These are phyloP conservation scores for Vigna radiata DNA, from an alignment of 306 rosid genomes.

Conservation along the genomic window DNA sequence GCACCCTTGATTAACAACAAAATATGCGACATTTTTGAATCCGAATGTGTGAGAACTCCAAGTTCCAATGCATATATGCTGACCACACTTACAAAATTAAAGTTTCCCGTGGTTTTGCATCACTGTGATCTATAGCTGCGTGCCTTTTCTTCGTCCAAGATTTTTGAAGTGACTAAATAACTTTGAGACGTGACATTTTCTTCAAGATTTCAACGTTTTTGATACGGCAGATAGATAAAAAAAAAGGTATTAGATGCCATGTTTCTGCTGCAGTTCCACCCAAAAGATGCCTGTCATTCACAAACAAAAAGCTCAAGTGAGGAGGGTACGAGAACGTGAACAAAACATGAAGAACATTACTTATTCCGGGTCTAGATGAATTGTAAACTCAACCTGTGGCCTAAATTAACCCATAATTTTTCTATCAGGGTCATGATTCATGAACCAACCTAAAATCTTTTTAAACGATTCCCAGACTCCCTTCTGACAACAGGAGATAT, in stretches of 20 bases:
- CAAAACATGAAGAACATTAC: conserved; percentile 36
- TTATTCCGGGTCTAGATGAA: conserved; percentile 14
- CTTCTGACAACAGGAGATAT: conserved; percentile 36
- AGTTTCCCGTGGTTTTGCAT: conserved; percentile 13
- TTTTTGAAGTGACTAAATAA: conserved; percentile 42
- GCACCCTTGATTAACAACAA: not conserved
- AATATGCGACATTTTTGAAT: conserved; percentile 34
- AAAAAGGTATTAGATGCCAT: conserved; percentile 65
- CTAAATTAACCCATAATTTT: conserved; percentile 40
- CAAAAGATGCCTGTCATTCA: conserved; percentile 48
- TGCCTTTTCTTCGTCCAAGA: conserved; percentile 18
- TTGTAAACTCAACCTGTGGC: conserved; percentile 53
- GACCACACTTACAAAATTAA: not conserved
- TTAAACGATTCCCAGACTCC: conserved; percentile 51
- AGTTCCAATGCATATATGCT: conserved; percentile 10
- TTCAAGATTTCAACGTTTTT: conserved; percentile 45
- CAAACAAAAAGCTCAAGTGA: conserved; percentile 4
- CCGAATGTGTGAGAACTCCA: conserved; percentile 14
- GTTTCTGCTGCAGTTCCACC: conserved; percentile 49
- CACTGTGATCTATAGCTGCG: conserved; percentile 23
- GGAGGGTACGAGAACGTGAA: not conserved
- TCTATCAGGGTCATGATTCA: conserved; percentile 20
- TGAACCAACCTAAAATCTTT: conserved; percentile 47
- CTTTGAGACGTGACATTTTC: conserved; percentile 57
- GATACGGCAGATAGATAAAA: conserved; percentile 32